Evolutionary conservation across 768 basidiomycete species (phyloP), one percentile per base, ranked within the genome.

Genomic region (Termitomyces sp.): DNA sequence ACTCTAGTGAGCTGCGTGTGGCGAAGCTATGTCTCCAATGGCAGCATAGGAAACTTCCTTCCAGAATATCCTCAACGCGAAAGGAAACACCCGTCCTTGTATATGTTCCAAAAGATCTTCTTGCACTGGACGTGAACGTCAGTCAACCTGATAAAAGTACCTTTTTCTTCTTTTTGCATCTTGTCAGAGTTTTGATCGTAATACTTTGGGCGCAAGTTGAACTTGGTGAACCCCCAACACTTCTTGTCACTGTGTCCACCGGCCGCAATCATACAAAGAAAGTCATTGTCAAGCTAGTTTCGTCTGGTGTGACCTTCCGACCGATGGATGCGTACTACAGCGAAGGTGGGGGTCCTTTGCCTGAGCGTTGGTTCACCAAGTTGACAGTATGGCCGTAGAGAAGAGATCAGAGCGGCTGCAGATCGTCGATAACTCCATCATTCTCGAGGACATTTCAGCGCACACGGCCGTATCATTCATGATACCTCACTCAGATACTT

Each of bases 11-110:
- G 69, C 74, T 89, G 23, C 81, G 79, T 16, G 72, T 89, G 55
- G 79, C 85, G 3, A 79, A 77, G 30, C 75, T 94, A 16, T 72
- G 79, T 45, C 76, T 95, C 44, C 85, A 89, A 64, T 88, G 85
- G 79, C 74, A 73, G 40, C 74, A 84, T 63, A 74, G 78, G 54
- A 75, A 74, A 60, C 37, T 64, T n/a, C 62, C 67, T 27, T 48
- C 63, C 37, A 70, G 71, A 68, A 48, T 51, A 28, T 37, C 52
- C 59, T 63, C 59, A 58, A 58, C 55, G 52, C 69, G 60, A 47
- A 70, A 70, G 34, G 68, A 70, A 10, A 64, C 59, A 23, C 70
- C 77, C 3, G 66, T 70, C 14, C 66, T 87, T 37, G 78, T 94
- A 8, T 75, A 77, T 34, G 76, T 97, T 28, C 85, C 86, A 9